These are phyloP conservation scores for Saccharomyces hybrid DNA, from an alignment of 1,139 yeast genomes.

Conservation along the genomic window DNA sequence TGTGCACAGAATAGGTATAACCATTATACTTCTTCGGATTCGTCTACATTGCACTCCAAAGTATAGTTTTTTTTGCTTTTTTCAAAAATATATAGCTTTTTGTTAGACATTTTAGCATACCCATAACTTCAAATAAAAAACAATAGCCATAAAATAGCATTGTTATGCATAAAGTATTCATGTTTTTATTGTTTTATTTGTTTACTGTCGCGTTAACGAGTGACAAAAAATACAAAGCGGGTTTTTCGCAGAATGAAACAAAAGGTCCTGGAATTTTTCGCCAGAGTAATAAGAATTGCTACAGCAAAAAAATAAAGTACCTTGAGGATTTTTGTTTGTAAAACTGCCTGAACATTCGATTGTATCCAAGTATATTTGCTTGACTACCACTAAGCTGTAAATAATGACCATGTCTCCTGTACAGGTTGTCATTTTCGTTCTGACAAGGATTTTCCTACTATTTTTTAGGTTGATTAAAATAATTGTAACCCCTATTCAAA, in stretches of 20 bases:
- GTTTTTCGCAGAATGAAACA: not conserved
- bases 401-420: constrained; percentile 5
- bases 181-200: not conserved
- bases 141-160: too few species aligned
- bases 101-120: not conserved
- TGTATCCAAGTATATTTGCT: not conserved
- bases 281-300: not conserved
- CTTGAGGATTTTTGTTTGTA: not conserved
- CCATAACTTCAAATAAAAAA: not conserved
- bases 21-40: constrained; percentile 12
- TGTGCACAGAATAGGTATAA: constrained; percentile 6
- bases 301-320: not conserved
- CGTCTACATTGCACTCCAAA: constrained; percentile 14
- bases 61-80: constrained; percentile 1
- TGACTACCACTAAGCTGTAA: not conserved
- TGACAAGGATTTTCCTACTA: constrained; percentile 13
- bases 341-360: too few species aligned
- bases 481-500: constrained; percentile 14
- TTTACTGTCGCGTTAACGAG: not conserved
- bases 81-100: not conserved
- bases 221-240: not conserved
- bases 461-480: constrained; percentile 16
- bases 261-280: not conserved
- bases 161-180: too few species aligned
- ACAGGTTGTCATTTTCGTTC: constrained; percentile 9